Base-by-base conservation (phyloP, 306 rosid species). In the Phaseolus lunatus region DNA sequence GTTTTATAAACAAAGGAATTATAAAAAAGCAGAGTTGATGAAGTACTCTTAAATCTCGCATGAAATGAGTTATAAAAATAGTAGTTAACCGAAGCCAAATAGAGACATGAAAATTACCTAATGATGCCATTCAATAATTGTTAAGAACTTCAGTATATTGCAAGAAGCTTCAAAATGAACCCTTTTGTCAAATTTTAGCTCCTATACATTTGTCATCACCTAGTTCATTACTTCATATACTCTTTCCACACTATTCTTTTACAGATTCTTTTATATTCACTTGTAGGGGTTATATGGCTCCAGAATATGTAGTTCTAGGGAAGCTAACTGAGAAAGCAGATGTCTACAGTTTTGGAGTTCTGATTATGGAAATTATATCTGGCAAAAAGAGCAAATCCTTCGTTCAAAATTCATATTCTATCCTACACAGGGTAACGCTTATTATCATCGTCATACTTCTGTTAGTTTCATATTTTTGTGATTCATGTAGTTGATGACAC, bases 251-350 rank as follows among this genome's bases (percentile, higher is more conserved):
- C 13, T 2, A 54, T 57, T 56, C 29, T 58, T 29, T 47, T 24
- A 47, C 56, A 58, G 11, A 33, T 33, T 11, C 12, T 33, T 16
- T 12, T 0, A 47, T 74, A 61, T 65, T 16, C 62, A 56, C 61
- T 2, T 62, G 31, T 47, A 90, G 96, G 44, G 97, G 97, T n/a
- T n/a, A n/a, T n/a, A n/a, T n/a, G n/a, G n/a, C n/a, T n/a, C n/a
- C n/a, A n/a, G n/a, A n/a, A n/a, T 92, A 92, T 56, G 79, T 81
- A 11, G 78, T 88, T 72, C 92, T 70, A 1, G 97, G 97, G 16
- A 90, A 85, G 75, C 80, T 92, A 67, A 83, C 91, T 0, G 96
- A 90, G 78, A 92, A 92, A 79, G 97, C 93, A 6, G 97, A 92
- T 52, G 85, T 89, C 56, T 90, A 87, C 53, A 87, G 97, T 80